phyloP scores from a whole-genome alignment of 2,329 filamentous ascomycete genomes.

The Teratosphaeria nubilosa region DNA sequence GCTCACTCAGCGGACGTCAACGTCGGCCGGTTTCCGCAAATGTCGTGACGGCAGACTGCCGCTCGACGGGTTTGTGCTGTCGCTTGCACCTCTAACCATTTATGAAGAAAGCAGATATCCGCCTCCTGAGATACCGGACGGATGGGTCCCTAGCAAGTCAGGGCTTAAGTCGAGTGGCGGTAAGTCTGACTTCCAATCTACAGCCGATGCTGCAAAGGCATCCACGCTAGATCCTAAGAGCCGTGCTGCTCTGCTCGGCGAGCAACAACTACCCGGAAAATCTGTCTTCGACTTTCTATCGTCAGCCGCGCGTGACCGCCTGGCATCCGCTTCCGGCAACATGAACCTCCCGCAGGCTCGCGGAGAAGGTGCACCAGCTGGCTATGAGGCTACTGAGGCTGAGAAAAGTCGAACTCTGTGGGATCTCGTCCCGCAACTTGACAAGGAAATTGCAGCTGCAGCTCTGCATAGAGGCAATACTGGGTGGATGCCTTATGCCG shows the following conservation, averaged over 20 bases:
- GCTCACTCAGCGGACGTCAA: slow-evolving; percentile 19
- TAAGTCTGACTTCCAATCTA: slow-evolving; percentile 46
- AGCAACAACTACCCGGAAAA: slow-evolving; percentile 67
- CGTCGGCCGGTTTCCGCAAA: slow-evolving; percentile 47
- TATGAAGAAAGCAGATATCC: slow-evolving; percentile 45
- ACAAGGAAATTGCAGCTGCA: slow-evolving; percentile 33
- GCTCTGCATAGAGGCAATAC: slow-evolving; percentile 41
- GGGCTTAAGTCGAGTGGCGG: slow-evolving; percentile 13
- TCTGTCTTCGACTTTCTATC: slow-evolving; percentile 93
- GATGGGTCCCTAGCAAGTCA: slow-evolving; percentile 54
- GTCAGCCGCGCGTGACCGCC: slow-evolving; percentile 61
- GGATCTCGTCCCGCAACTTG: slow-evolving; percentile 36
- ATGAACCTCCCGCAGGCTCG: slow-evolving; percentile 65
- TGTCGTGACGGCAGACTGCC: slow-evolving; percentile 78
- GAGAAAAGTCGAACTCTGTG: slow-evolving; percentile 49
- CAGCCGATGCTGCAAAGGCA: slow-evolving; percentile 65
- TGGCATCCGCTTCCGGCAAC: slow-evolving; percentile 67
- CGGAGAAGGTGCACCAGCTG: slow-evolving; percentile 59
- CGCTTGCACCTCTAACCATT: slow-evolving; percentile 34
- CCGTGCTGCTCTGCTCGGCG: slow-evolving; percentile 71
- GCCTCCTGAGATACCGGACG: slow-evolving; percentile 58
- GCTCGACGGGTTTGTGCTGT: slow-evolving; percentile 69
- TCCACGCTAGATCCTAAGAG: slow-evolving; percentile 66
- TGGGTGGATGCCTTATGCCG: slow-evolving; percentile 73
- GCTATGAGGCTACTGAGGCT: slow-evolving; percentile 52